phyloP scores from a whole-genome alignment of 768 basidiomycete species.

The Boletus coccyginus region DNA sequence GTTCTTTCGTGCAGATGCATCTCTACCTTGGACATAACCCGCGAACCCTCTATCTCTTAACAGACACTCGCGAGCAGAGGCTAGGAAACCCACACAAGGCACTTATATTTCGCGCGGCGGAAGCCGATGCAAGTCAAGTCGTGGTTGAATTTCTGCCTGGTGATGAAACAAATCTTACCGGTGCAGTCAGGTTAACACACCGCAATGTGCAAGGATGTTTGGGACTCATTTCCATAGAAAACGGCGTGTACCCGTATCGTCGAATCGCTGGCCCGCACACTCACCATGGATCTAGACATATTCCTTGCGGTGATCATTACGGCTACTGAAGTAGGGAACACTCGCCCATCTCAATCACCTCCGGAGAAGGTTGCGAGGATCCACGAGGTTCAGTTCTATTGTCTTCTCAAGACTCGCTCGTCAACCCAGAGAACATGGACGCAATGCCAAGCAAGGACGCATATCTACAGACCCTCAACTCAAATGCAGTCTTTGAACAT shows the following conservation, averaged over 20 bases:
- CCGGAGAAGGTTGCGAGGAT: constrained; percentile 79
- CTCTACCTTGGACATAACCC: constrained; percentile 69
- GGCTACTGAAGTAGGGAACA: constrained; percentile 72
- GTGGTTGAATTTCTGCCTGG: constrained; percentile 84
- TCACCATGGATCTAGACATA: constrained; percentile 50
- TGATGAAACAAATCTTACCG: constrained; percentile 64
- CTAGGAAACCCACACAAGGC: constrained; percentile 58
- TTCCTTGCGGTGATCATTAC: constrained; percentile 83
- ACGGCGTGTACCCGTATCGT: constrained; percentile 44
- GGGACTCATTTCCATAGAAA: constrained; percentile 73
- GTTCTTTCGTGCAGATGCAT: constrained; percentile 49
- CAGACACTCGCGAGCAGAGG: constrained; percentile 63
- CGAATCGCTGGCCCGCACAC: not conserved
- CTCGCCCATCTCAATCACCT: constrained; percentile 52
- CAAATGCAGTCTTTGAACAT: constrained; percentile 71
- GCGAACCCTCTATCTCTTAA: constrained; percentile 70
- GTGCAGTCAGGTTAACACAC: constrained; percentile 63
- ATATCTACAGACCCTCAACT: constrained; percentile 37
- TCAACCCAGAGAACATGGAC: constrained; percentile 59
- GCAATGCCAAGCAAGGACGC: constrained; percentile 43
- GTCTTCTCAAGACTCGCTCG: constrained; percentile 51
- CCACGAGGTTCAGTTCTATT: constrained; percentile 86
- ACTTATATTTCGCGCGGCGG: constrained; percentile 70
- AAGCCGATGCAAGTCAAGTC: constrained; percentile 53
- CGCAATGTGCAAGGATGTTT: constrained; percentile 79